These are phyloP conservation scores for Colletotrichum sp. DNA, from an alignment of 2,329 filamentous ascomycete species.

Conservation along the genomic window DNA sequence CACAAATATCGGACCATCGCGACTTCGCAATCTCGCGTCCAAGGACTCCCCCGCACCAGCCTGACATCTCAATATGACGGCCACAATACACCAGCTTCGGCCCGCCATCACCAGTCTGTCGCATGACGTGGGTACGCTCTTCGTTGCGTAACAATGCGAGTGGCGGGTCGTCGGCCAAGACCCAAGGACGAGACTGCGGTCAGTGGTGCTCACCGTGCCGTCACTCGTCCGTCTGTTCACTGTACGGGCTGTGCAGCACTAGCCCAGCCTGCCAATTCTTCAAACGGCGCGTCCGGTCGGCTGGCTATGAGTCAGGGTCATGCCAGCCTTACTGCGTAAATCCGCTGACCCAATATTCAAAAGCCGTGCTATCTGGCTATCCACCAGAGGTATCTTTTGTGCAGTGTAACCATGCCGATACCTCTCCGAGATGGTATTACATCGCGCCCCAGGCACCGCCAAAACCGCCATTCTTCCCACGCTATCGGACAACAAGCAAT, in stretches of 20 bases:
- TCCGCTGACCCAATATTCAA: background rate
- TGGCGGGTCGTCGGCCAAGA: slow-evolving; percentile 2
- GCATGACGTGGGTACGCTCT: slow-evolving; percentile 16
- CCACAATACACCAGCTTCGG: background rate
- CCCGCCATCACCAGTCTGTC: background rate
- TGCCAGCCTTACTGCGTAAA: background rate
- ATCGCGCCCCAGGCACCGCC: background rate
- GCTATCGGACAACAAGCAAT: background rate
- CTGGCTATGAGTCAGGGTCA: slow-evolving; percentile 9
- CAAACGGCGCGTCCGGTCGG: slow-evolving; percentile 11
- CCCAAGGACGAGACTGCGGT: background rate
- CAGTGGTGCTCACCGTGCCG: background rate
- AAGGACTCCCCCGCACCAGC: background rate
- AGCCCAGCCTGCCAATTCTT: slow-evolving; percentile 4
- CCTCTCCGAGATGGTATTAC: background rate
- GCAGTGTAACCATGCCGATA: background rate
- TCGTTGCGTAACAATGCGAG: slow-evolving; percentile 16
- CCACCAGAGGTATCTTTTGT: background rate
- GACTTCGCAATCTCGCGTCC: background rate
- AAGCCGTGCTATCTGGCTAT: background rate
- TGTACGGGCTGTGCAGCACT: background rate
- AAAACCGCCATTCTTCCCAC: background rate
- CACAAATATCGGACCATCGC: background rate
- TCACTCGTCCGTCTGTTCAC: background rate
- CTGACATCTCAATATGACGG: background rate